Percentiles rank a stretch among this genome's conserved stretches.
Conservation (phyloP, 495 filamentous ascomycete species). For the Letharia lupina region DNA sequence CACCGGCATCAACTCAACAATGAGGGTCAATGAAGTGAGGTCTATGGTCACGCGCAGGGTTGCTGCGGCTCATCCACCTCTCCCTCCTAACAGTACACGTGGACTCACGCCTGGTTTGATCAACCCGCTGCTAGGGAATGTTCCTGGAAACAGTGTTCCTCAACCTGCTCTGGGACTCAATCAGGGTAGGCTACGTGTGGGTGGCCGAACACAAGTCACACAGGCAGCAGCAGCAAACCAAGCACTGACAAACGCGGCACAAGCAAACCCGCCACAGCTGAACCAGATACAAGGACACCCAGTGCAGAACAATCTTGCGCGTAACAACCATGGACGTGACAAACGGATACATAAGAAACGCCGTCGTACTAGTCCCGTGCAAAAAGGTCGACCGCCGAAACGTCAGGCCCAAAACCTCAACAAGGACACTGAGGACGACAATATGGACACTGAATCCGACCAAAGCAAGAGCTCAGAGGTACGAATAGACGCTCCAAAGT, state of each 20-base stretch:
- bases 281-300: not conserved
- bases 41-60: not conserved
- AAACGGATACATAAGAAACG: not conserved
- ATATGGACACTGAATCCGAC: not conserved
- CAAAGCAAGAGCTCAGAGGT: not conserved
- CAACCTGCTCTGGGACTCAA: not conserved
- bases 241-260: not conserved
- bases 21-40: not conserved
- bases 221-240: not conserved
- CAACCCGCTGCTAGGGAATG: conserved; percentile 11
- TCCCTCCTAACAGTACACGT: conserved; percentile 25
- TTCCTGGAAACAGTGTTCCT: conserved; percentile 10
- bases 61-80: not conserved
- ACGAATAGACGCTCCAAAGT: not conserved
- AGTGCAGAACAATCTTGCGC: not conserved
- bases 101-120: conserved; percentile 31
- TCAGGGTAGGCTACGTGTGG: not conserved
- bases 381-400: not conserved
- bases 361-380: not conserved
- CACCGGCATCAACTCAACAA: not conserved
- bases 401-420: not conserved
- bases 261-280: not conserved
- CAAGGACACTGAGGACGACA: not conserved
- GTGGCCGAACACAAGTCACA: not conserved
- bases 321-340: not conserved